phyloP scores from a whole-genome alignment of 2,329 filamentous ascomycete species.

The Aspergillus sp. region DNA sequence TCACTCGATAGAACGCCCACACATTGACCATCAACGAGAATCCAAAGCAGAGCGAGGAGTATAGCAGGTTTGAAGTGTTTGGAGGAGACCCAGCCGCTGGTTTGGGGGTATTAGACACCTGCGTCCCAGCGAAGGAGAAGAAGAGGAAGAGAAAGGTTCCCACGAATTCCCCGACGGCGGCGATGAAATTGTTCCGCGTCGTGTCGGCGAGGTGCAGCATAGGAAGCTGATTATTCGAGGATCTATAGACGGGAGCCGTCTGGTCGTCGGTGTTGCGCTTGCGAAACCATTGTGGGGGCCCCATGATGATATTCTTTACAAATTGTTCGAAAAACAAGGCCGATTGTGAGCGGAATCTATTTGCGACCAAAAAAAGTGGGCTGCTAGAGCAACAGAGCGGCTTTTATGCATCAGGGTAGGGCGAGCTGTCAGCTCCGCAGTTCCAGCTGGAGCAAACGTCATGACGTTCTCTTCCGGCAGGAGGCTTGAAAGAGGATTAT shows the following conservation, averaged over 20 bases:
- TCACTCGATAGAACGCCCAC: constrained; percentile 57
- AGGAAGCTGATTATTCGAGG: constrained; percentile 27
- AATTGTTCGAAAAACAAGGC: neutral
- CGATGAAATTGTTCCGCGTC: constrained; percentile 49
- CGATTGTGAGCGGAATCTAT: neutral
- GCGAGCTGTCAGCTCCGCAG: neutral
- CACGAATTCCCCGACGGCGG: constrained; percentile 52
- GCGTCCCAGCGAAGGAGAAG: constrained; percentile 50
- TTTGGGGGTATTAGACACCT: constrained; percentile 46
- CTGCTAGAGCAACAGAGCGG: neutral
- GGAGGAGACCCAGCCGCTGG: constrained; percentile 34
- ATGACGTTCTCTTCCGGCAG: neutral
- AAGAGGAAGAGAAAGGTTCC: constrained; percentile 56
- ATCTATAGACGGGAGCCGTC: neutral
- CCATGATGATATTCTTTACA: neutral
- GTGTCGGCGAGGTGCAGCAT: constrained; percentile 39
- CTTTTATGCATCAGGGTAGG: neutral
- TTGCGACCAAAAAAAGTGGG: neutral
- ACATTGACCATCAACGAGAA: constrained; percentile 55
- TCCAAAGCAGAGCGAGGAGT: constrained; percentile 48
- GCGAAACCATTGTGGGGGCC: neutral
- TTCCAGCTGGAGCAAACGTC: neutral
- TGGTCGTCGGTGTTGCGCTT: neutral
- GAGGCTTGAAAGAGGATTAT: neutral
- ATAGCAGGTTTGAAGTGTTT: constrained; percentile 43